These are phyloP conservation scores for Schizochytrium sp. DNA, from an alignment of 108 stramenopile species.

Conservation along the genomic window DNA sequence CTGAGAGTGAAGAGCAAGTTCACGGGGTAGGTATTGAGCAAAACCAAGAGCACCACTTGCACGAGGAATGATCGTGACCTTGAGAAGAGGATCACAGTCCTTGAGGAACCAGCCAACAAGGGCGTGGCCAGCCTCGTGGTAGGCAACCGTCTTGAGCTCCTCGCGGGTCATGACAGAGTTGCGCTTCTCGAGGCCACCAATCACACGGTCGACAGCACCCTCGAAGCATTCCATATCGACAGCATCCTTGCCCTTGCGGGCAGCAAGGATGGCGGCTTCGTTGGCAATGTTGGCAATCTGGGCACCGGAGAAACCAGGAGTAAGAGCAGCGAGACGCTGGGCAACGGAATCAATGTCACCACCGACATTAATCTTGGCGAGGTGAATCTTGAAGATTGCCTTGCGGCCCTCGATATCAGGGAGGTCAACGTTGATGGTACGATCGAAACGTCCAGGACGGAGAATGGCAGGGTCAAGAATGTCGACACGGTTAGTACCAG, in stretches of 20 bases:
- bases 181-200: conserved; percentile 91
- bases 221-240: conserved; percentile 92
- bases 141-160: conserved; percentile 90
- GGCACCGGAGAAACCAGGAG: conserved; percentile 94
- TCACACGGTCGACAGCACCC: conserved; percentile 90
- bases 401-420: conserved; percentile 93
- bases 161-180: conserved; percentile 90
- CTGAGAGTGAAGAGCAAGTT: conserved; percentile 83
- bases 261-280: conserved; percentile 96
- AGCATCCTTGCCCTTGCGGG: conserved; percentile 85
- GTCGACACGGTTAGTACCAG: conserved; percentile 90
- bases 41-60: conserved; percentile 90
- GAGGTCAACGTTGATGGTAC: conserved; percentile 90
- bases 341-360: conserved; percentile 80
- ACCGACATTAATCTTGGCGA: conserved; percentile 84
- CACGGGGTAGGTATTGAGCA: conserved; percentile 96
- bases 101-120: conserved; percentile 94
- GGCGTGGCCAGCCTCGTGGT: conserved; percentile 98
- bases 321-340: conserved; percentile 89
- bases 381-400: conserved; percentile 90
- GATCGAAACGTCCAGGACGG: conserved; percentile 81
- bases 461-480: conserved; percentile 78
- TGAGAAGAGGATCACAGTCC: conserved; percentile 93
- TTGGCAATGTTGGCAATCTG: conserved; percentile 98
- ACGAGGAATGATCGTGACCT: conserved; percentile 96